phyloP scores from a whole-genome alignment of 345 rosid species.

The Murraya paniculata region DNA sequence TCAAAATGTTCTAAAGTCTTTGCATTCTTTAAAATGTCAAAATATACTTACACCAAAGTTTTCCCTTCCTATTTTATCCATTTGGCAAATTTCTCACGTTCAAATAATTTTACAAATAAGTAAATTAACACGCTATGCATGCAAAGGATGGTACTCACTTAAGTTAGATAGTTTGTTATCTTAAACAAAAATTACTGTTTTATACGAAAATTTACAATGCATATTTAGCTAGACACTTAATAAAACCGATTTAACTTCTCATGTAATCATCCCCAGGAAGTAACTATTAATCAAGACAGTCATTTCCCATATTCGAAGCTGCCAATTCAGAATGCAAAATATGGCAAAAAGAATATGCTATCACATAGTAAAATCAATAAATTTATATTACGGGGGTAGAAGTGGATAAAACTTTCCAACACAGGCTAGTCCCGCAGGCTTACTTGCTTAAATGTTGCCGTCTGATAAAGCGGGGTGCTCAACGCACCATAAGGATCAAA shows the following conservation, averaged over 20 bases:
- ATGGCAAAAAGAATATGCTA: not conserved
- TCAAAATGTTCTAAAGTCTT: not conserved
- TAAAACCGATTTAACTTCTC: not conserved
- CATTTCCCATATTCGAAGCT: not conserved
- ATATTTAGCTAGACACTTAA: not conserved
- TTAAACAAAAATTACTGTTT: no score
- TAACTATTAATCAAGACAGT: no score
- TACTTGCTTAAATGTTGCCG: conserved; percentile 95
- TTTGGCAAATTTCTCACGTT: not conserved
- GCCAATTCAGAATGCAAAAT: not conserved
- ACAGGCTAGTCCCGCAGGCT: not conserved
- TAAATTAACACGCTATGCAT: no score
- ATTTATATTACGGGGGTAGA: no score
- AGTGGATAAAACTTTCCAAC: not conserved
- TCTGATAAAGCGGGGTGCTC: conserved; percentile 91
- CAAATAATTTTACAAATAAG: not conserved
- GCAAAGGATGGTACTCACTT: not conserved
- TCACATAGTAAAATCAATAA: not conserved
- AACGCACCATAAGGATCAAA: conserved; percentile 85
- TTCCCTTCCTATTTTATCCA: not conserved
- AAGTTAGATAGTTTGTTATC: not conserved
- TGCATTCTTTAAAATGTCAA: not conserved
- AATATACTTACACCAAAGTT: not conserved
- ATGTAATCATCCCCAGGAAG: no score
- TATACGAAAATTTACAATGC: not conserved